Percentiles rank a stretch among this genome's conserved stretches.
phyloP scores from a whole-genome alignment of 805 yeast genomes.

The Starmera dryadoides region DNA sequence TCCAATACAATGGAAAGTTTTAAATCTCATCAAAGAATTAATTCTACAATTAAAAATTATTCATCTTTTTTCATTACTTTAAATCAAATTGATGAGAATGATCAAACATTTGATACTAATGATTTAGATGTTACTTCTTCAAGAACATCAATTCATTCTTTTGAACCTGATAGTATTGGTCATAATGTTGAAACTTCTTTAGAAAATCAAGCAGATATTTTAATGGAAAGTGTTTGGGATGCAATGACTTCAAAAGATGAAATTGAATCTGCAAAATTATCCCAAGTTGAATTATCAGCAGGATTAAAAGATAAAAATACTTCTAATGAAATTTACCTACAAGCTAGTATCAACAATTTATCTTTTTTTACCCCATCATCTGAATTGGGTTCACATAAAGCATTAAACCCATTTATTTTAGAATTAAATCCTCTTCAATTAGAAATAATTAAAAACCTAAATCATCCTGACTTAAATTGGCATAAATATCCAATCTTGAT shows the following conservation, averaged over 20 bases:
- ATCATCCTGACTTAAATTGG: conserved; percentile 60
- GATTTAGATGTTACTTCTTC: conserved; percentile 8
- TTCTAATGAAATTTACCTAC: conserved; percentile 5
- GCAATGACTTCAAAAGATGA: conserved; percentile 39
- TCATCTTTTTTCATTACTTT: conserved; percentile 17
- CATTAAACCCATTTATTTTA: conserved; percentile 20
- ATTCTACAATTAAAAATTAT: conserved; percentile 20
- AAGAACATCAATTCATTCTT: conserved; percentile 6
- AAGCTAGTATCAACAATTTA: conserved; percentile 21
- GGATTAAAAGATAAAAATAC: too few relatives aligned
- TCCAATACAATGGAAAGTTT: conserved; percentile 33
- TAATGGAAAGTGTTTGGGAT: conserved; percentile 57
- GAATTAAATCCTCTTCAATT: conserved; percentile 37
- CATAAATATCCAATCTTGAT: conserved; percentile 64
- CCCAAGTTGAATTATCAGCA: too few relatives aligned
- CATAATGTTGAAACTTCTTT: conserved; percentile 33
- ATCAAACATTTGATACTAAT: conserved; percentile 3
- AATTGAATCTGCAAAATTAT: conserved; percentile 8
- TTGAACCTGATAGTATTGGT: conserved; percentile 15
- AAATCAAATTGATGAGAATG: conserved; percentile 4
- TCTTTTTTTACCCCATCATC: conserved; percentile 20
- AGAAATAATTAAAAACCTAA: conserved; percentile 48
- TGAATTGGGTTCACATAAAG: conserved; percentile 11
- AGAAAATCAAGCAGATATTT: conserved; percentile 54
- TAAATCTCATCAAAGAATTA: conserved; percentile 31